These are phyloP conservation scores for Ramichloridium luteum DNA, from an alignment of 2,329 filamentous ascomycete genomes.

Conservation along the genomic window DNA sequence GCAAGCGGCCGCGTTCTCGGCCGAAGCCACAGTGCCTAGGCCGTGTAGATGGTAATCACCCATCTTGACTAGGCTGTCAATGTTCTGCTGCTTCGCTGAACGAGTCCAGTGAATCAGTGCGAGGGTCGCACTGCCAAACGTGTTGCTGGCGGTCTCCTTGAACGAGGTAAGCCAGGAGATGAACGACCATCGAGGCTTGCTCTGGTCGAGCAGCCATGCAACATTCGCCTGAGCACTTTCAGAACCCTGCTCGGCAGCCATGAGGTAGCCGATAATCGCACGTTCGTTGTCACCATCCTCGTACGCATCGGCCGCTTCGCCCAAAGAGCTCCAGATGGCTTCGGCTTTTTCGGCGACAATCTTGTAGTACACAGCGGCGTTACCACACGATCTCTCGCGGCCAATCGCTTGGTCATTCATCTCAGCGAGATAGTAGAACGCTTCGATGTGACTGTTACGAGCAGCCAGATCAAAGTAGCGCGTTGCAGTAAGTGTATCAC, in stretches of 20 bases:
- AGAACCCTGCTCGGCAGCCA: slow-evolving; percentile 86
- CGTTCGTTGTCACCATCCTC: slow-evolving; percentile 66
- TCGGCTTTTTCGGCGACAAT: slow-evolving; percentile 87
- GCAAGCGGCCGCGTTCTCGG: slow-evolving; percentile 82
- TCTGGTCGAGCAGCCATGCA: slow-evolving; percentile 69
- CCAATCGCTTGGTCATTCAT: slow-evolving; percentile 71
- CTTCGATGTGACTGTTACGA: slow-evolving; percentile 72
- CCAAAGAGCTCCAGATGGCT: slow-evolving; percentile 68
- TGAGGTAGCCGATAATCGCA: slow-evolving; percentile 68
- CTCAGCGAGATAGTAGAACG: slow-evolving; percentile 85
- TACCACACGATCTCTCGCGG: slow-evolving; percentile 62
- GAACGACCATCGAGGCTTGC: slow-evolving; percentile 23
- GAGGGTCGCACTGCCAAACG: slow-evolving; percentile 49
- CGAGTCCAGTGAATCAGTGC: slow-evolving; percentile 91
- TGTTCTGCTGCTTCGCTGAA: slow-evolving; percentile 82
- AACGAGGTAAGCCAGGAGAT: slow-evolving; percentile 14
- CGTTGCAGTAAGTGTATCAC: slow-evolving; percentile 65
- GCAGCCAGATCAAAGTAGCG: slow-evolving; percentile 82
- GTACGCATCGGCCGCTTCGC: slow-evolving; percentile 72
- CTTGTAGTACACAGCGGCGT: slow-evolving; percentile 72
- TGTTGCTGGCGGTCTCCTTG: slow-evolving; percentile 18
- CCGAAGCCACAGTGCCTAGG: slow-evolving; percentile 50
- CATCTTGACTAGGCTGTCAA: slow-evolving; percentile 94
- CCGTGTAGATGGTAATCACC: slow-evolving; percentile 88
- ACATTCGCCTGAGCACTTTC: slow-evolving; percentile 84